Base-by-base conservation (phyloP, 331 rosid species). In the Quercus tomentella region DNA sequence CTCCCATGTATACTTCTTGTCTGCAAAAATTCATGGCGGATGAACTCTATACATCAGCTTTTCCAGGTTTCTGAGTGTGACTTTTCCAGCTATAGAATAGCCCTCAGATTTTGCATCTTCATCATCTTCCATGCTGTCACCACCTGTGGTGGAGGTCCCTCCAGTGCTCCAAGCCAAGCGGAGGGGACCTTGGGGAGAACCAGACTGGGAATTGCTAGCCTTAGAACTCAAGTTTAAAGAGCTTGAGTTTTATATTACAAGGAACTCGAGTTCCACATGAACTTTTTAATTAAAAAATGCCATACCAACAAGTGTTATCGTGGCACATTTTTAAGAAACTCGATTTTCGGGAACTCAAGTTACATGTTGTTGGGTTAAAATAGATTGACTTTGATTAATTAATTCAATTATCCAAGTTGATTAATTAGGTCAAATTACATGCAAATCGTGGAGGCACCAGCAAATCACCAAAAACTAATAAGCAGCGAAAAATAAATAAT, bases 141-240 rank as follows among this genome's bases (percentile, higher is more conserved):
- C 88, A 55, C 88, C 90, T 6, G 88, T 80, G 17, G 82, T 88
- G 41, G 94, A 87, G 15, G 72, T 88, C 80, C 87, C 83, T 79
- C 92, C 89, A 6, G 90, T 81, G 0, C 83, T 88, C 56, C 90
- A 84, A 6, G 89, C 80, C 74, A 95, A 88, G 79, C 90, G 97
- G 80, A 95, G 92, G 51, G 98, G 99, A 20, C 99, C 92, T 82
- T 95, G 94, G 22, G 99, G 98, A 69, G 98, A 95, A 30, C 93
- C 96, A 10, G 96, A 89, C 17, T 86, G 97, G 0, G 96, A 91
- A 85, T 90, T 88, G 77, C 88, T 83, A 15, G 86, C 92, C 83
- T 90, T 95, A 28, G 93, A 89, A 51, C 35, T 31, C 6, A 0
- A 31, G 35, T 31, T 4, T 4, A 31, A 4, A 31, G 6, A 31